Percentiles rank a stretch among this genome's conserved stretches.
Evolutionary conservation across 2,329 filamentous ascomycete species (phyloP).

Genomic region (Cladosporium sp.): DNA sequence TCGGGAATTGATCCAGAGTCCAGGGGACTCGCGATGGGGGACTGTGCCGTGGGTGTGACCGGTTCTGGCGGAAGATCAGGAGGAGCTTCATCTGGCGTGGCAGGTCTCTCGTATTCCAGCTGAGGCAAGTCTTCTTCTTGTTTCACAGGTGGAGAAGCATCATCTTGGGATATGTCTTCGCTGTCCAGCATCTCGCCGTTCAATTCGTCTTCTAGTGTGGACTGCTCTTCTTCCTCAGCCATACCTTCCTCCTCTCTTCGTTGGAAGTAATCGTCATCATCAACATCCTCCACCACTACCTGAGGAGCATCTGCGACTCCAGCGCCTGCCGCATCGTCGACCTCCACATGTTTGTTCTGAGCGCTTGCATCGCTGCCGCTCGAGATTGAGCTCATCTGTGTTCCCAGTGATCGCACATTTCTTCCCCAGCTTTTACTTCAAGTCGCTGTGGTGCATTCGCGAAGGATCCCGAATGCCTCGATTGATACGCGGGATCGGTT

Average conservation of each 20-base stretch:
- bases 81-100: conserved; percentile 4
- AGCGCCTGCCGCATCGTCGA: conserved; percentile 29
- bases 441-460: background rate
- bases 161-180: conserved; percentile 15
- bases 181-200: conserved; percentile 7
- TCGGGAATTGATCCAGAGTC: conserved; percentile 73
- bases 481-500: background rate
- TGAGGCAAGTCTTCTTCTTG: conserved; percentile 22
- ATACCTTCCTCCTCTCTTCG: background rate
- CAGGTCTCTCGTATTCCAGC: conserved; percentile 14
- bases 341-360: conserved; percentile 51
- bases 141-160: conserved; percentile 10
- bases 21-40: conserved; percentile 58
- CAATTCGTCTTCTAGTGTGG: conserved; percentile 11
- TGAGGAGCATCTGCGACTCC: conserved; percentile 17
- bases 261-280: conserved; percentile 7
- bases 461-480: background rate
- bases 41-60: conserved; percentile 19
- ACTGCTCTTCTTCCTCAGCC: background rate
- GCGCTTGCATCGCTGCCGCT: conserved; percentile 59
- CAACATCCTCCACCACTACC: conserved; percentile 9
- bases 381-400: conserved; percentile 67
- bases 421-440: conserved; percentile 32
- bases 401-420: conserved; percentile 49
- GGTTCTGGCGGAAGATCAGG: conserved; percentile 3